Evolutionary conservation across 139 green algal genomes (phyloP), one percentile per base, ranked within the genome.

Genomic region (Nannochloris sp.): DNA sequence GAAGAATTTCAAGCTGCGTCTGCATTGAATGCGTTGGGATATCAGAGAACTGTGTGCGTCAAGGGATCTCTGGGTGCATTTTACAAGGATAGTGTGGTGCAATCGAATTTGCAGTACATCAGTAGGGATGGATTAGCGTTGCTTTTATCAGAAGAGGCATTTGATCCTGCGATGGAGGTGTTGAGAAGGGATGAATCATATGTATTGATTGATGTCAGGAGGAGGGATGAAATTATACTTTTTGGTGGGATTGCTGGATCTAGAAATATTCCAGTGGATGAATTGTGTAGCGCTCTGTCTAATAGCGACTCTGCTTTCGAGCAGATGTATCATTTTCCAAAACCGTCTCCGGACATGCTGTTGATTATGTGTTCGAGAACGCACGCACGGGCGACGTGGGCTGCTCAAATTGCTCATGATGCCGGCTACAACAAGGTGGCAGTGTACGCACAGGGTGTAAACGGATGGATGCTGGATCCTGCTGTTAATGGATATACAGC

Each of bases 171-270:
- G 25, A 36, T 93, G 1, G 86, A 93, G 63, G 62, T 93, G 45
- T 63, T 87, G 43, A 67, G 86, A 12, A 74, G 82, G 51, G 86
- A 93, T 49, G 86, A 94, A 69, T 50, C 30, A 1, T 40, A 40
- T 45, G 55, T 14, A 37, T 17, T 13, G 30, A 36, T 93, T 2
- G 86, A 93, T 66, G 62, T 93, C 48, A 68, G 86, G 43, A 67
- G 86, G 10, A 74, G 82, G 48, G 86, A 93, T 57, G 86, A 93
- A 71, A 72, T 87, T 10, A 56, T 75, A 13, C 69, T 93, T 31
- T 93, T 86, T 59, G 86, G 86, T 12, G 58, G 63, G 26, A 90
- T 92, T 31, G 68, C 65, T 5, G 79, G 79, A 33, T 67, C 72
- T 17, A 26, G 46, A 43, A 67, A 86, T 55, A 58, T 85, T 16